Evolutionary conservation across 805 yeast species (phyloP), one percentile per base, ranked within the genome.

Genomic region (Metschnikowia peoriensis): DNA sequence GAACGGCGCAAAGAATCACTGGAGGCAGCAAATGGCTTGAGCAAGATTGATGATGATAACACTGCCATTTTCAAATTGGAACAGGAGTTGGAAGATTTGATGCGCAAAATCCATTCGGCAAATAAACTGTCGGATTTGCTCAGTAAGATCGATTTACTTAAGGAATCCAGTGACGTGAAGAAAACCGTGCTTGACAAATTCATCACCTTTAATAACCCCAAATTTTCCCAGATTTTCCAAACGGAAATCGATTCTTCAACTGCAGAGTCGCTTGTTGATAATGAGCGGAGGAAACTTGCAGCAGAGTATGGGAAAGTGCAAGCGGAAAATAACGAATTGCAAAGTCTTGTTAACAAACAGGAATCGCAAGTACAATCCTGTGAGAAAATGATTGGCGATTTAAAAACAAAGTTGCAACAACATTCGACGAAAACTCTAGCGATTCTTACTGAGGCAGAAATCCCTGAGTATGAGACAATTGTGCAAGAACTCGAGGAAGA

Each of bases 401-500:
- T 50, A 14, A 51, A 54, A 11, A 6, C 39, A 1, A 47, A 44
- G 17, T 46, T 51, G 28, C 43, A 39, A 35, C 44, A 34, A 22
- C 60, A 54, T 44, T 34, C 38, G 4, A 12, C 34, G 14, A 58
- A 34, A 2, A 70, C 73, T 2, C 51, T 65, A 2, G 53, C 56
- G 8, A 69, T 66, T 2, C 60, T 75, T 0, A 63, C 63, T 7
- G 68, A 66, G 49, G 63, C 62, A 12, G 78, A 75, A n/a, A 68
- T 85, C 22, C 75, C 73, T 2, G 77, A 78, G 0, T 87, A 83
- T 62, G 82, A 80, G 37, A 69, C 68, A 0, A 71, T 79, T 6
- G 55, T 86, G 2, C 63, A 66, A 28, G 86, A 82, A 14, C 73
- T 85, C 6, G 93, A 89, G 61, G 78, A 77, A 15, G 86, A 85